Evolutionary conservation across 352 stramenopile genomes (phyloP).

Genomic region (Pythium chondricola): DNA sequence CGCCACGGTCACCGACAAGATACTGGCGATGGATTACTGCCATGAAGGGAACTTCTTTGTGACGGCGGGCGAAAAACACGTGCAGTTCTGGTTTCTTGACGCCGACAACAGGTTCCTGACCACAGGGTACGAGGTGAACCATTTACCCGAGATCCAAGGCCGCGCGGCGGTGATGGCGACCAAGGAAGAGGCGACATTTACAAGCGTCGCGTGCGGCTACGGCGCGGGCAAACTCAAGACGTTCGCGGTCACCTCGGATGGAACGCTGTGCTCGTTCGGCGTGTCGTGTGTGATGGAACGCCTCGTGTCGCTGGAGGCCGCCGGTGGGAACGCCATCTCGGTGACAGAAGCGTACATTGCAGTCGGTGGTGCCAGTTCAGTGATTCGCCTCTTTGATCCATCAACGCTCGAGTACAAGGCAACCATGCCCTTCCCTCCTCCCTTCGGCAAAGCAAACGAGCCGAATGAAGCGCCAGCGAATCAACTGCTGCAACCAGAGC

Average conservation of each 20-base stretch:
- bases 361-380: conserved; percentile 50
- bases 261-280: conserved; percentile 75
- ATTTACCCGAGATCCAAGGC: conserved; percentile 54
- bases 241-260: conserved; percentile 62
- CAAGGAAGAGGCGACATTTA: conserved; percentile 64
- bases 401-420: conserved; percentile 62
- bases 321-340: conserved; percentile 54
- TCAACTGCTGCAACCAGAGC: conserved; percentile 36
- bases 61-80: conserved; percentile 72
- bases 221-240: conserved; percentile 55
- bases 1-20: conserved; percentile 56
- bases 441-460: conserved; percentile 44
- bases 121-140: conserved; percentile 49
- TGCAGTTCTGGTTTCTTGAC: conserved; percentile 81
- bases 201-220: conserved; percentile 54
- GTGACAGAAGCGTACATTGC: conserved; percentile 72
- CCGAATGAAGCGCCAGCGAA: background rate
- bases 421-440: conserved; percentile 73
- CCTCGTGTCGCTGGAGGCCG: conserved; percentile 63
- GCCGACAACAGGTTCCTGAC: conserved; percentile 37
- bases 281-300: conserved; percentile 67
- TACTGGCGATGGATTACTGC: conserved; percentile 66
- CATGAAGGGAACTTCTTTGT: conserved; percentile 75
- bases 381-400: conserved; percentile 71
- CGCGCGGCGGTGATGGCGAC: conserved; percentile 48